These are phyloP conservation scores for Sarocladiaceae sp. DNA, from an alignment of 2,329 filamentous ascomycete species.

Conservation along the genomic window DNA sequence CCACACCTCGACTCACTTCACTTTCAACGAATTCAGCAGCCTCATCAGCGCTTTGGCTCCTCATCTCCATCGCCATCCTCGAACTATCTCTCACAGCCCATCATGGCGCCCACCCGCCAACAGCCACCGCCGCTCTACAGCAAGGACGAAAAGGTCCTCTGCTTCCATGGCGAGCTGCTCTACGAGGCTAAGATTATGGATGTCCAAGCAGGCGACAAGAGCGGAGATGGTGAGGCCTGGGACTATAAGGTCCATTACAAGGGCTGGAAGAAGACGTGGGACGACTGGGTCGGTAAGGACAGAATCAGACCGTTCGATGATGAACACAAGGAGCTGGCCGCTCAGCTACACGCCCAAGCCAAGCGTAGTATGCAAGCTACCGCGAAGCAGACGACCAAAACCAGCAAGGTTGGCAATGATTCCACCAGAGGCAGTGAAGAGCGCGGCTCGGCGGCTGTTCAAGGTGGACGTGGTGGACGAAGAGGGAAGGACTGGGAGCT, in stretches of 20 bases:
- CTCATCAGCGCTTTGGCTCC: not conserved
- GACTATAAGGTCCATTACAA: conserved; percentile 97
- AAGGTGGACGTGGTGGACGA: conserved; percentile 64
- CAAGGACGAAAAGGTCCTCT: conserved; percentile 92
- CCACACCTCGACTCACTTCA: conserved; percentile 4
- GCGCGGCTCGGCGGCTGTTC: conserved; percentile 57
- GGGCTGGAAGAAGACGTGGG: conserved; percentile 99
- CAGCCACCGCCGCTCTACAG: conserved; percentile 43
- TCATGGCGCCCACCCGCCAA: conserved; percentile 39
- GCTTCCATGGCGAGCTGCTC: conserved; percentile 94
- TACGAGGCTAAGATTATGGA: conserved; percentile 97
- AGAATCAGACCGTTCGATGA: conserved; percentile 91
- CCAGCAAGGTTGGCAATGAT: conserved; percentile 31
- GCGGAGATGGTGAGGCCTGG: conserved; percentile 62
- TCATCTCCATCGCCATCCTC: not conserved
- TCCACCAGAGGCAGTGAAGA: conserved; percentile 72
- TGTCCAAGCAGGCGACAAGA: conserved; percentile 63
- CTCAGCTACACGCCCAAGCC: conserved; percentile 66
- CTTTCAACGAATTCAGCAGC: not conserved
- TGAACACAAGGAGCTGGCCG: conserved; percentile 88
- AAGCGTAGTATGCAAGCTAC: conserved; percentile 52
- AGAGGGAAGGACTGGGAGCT: conserved; percentile 76
- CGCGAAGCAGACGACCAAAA: conserved; percentile 51
- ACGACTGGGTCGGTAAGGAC: conserved; percentile 95
- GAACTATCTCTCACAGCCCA: conserved; percentile 9